Percentiles rank a stretch among this genome's conserved stretches.
These are phyloP conservation scores for Amaranthus palmeri DNA, from an alignment of 148 eudicot genomes.

Conservation along the genomic window DNA sequence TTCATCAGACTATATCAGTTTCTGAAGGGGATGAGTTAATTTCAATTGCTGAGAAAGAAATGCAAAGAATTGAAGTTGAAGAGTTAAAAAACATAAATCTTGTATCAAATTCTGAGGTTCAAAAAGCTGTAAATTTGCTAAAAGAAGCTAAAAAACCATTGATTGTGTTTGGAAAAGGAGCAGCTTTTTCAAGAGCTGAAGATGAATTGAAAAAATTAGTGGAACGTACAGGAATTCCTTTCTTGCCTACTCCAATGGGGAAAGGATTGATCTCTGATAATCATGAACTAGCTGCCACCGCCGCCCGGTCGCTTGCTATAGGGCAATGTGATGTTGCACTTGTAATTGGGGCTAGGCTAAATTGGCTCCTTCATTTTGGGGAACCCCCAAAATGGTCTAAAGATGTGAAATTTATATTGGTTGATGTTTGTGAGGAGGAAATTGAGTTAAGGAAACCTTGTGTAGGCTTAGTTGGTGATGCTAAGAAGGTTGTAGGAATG, in stretches of 20 bases:
- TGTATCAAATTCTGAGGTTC: slow-evolving; percentile 25
- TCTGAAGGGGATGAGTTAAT: slow-evolving; percentile 55
- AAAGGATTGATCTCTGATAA: slow-evolving; percentile 83
- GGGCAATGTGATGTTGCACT: slow-evolving; percentile 92
- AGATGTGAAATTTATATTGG: slow-evolving; percentile 80
- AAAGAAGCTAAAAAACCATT: slow-evolving; percentile 67
- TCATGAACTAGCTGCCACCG: slow-evolving; percentile 84
- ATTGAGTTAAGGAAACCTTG: slow-evolving; percentile 65
- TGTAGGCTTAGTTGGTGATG: slow-evolving; percentile 85
- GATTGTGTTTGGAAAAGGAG: slow-evolving; percentile 90
- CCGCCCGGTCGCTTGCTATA: slow-evolving; percentile 82
- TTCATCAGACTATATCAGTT: slow-evolving; percentile 54
- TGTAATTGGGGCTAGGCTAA: slow-evolving; percentile 82
- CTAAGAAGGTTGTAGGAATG: slow-evolving; percentile 51
- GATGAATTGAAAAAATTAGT: slow-evolving; percentile 45
- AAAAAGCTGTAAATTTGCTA: slow-evolving; percentile 49
- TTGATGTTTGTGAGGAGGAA: slow-evolving; percentile 72
- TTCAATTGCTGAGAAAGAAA: slow-evolving; percentile 22
- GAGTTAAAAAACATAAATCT: not conserved
- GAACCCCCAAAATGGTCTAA: slow-evolving; percentile 89
- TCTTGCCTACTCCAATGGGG: slow-evolving; percentile 96
- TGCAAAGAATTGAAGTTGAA: not conserved
- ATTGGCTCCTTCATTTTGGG: slow-evolving; percentile 96
- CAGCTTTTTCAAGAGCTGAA: slow-evolving; percentile 67
- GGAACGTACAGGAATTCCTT: slow-evolving; percentile 80